Percentiles rank a stretch among this genome's conserved stretches.
Conservation (phyloP, 2,329 filamentous ascomycete species). For the Piedraia hortae region DNA sequence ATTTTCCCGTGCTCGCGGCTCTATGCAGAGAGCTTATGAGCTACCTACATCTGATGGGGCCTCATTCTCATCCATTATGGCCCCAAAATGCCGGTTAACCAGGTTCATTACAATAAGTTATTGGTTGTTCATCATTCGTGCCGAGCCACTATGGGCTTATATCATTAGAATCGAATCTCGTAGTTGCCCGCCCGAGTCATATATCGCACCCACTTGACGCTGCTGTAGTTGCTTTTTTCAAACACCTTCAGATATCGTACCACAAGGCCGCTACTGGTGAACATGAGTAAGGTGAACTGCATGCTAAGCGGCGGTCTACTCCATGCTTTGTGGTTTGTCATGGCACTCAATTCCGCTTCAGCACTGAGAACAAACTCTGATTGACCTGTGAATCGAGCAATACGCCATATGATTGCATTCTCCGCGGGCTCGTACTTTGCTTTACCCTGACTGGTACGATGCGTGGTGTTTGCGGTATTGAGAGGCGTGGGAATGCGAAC, state of each 20-base stretch:
- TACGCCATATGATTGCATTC: conserved; percentile 98
- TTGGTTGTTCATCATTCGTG: no score
- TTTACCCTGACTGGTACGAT: conserved; percentile 83
- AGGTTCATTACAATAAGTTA: no score
- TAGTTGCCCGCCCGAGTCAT: conserved; percentile 97
- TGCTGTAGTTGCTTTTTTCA: conserved; percentile 96
- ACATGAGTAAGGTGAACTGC: conserved; percentile 89
- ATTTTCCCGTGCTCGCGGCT: no score
- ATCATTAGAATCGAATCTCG: conserved; percentile 53
- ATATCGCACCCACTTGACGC: conserved; percentile 96
- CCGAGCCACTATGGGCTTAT: no score
- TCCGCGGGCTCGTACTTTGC: conserved; percentile 96
- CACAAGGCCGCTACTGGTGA: conserved; percentile 75
- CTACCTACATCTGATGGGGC: no score
- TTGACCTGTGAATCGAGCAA: conserved; percentile 92
- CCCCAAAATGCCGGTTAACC: no score
- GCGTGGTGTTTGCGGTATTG: conserved; percentile 81
- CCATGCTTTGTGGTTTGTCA: conserved; percentile 97
- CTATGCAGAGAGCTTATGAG: no score
- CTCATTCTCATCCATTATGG: no score
- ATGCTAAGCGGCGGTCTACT: conserved; percentile 74
- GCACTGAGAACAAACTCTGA: conserved; percentile 86
- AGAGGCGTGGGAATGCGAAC: conserved; percentile 85
- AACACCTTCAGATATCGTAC: conserved; percentile 95
- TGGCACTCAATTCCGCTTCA: conserved; percentile 75